Evolutionary conservation across 345 rosid species (phyloP), one percentile per base, ranked within the genome.

Genomic region (Crucihimalaya himalaica): DNA sequence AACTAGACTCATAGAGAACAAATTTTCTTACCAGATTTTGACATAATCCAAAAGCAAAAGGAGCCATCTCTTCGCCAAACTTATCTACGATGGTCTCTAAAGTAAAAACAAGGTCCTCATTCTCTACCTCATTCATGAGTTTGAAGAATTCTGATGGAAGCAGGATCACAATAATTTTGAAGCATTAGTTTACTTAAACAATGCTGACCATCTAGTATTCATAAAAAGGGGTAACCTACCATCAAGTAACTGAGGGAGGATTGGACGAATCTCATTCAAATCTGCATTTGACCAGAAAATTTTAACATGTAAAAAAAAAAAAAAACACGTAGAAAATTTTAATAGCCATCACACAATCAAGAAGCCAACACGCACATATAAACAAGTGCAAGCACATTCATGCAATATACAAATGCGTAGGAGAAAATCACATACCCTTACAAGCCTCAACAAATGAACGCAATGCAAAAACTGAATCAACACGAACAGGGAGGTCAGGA

Each of bases 51-150:
- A 92, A 79, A 70, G 98, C 97, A 85, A 81, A 92, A 19, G 97
- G 98, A 62, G 95, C 93, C 98, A 92, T 92, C 84, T 92, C 98
- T 80, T 92, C 98, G 2, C 98, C 98, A 82, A 92, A 92, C 79
- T 88, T 92, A 83, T 92, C 96, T 23, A 92, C 98, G 68, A 92
- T 85, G 66, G 95, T 90, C 81, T 92, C 98, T 84, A 92, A 67
- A 34, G 98, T 92, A 73, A 87, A 92, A 39, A 92, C 98, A 63
- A 92, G 86, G 78, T 92, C 98, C 82, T 92, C 98, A 81, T 92
- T 92, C 81, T 89, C 98, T 23, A 92, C 98, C 84, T 92, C 98
- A 81, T 92, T 88, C 96, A 92, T 92, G 50, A 92, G 94, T 76
- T 87, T 92, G 80, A 92, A 92, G 79, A 92, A 86, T 81, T 92